Evolutionary conservation across 1,284 basidiomycete genomes (phyloP).

Genomic region (Puccinia brachypodii): DNA sequence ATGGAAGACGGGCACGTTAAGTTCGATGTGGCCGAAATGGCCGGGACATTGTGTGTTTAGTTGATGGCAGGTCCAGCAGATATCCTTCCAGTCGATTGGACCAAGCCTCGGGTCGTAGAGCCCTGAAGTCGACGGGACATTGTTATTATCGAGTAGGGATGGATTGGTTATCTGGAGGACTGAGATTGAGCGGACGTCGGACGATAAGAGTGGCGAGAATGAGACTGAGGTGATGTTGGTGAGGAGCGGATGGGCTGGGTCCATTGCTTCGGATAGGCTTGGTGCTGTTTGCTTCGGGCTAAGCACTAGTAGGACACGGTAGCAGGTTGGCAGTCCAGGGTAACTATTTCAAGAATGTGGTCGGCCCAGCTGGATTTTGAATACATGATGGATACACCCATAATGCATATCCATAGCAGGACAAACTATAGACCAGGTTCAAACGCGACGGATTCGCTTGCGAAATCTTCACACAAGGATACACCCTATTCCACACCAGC

Average conservation of each 20-base stretch:
- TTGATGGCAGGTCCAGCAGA: slow-evolving; percentile 89
- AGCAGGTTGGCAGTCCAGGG: too few species aligned
- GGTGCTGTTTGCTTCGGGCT: too few species aligned
- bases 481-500: too few species aligned
- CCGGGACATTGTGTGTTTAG: slow-evolving; percentile 93
- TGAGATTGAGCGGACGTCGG: slow-evolving; percentile 87
- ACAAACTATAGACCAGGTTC: too few species aligned
- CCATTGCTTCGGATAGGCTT: slow-evolving; percentile 65
- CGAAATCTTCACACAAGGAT: too few species aligned
- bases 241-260: slow-evolving; percentile 84
- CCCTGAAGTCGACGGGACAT: slow-evolving; percentile 85
- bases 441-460: too few species aligned
- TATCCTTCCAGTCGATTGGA: slow-evolving; percentile 79
- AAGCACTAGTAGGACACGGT: too few species aligned
- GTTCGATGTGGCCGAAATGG: slow-evolving; percentile 98
- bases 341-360: too few species aligned
- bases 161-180: slow-evolving; percentile 97
- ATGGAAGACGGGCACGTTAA: slow-evolving; percentile 92
- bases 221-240: slow-evolving; percentile 81
- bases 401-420: background rate
- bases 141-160: slow-evolving; percentile 86
- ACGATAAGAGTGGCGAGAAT: slow-evolving; percentile 90
- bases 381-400: background rate
- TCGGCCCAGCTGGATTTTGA: background rate
- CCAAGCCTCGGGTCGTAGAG: slow-evolving; percentile 95